phyloP scores from a whole-genome alignment of 192 early-diverging fungal genomes.

The Funneliformis mosseae region DNA sequence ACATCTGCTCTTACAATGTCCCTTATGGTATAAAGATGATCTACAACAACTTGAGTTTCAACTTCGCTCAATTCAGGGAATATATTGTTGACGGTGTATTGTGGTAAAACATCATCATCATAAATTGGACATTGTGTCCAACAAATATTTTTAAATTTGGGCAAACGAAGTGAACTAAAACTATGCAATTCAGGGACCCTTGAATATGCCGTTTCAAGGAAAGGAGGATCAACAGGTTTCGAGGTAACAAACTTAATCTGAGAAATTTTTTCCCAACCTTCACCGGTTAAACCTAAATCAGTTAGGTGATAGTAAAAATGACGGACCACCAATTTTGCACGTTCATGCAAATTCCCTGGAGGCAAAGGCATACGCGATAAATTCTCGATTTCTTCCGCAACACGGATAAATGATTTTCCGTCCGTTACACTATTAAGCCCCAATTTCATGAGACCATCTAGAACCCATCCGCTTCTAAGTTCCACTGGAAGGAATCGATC shows the following conservation, averaged over 20 bases:
- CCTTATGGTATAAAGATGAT: neutral
- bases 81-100: neutral
- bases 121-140: slow-evolving; percentile 6
- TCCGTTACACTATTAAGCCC: neutral
- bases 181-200: neutral
- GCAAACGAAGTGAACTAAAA: neutral
- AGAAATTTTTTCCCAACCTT: neutral
- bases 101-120: neutral
- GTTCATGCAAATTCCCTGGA: neutral
- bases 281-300: neutral
- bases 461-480: neutral
- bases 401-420: neutral
- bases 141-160: neutral
- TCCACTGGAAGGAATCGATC: neutral
- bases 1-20: neutral
- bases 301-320: neutral
- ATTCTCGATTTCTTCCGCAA: neutral
- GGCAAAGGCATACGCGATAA: neutral
- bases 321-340: neutral
- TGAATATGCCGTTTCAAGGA: neutral
- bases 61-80: neutral
- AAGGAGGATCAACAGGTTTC: neutral
- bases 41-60: neutral
- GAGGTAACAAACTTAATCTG: neutral
- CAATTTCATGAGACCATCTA: neutral